Base-by-base conservation (phyloP, 1,284 basidiomycete genomes). In the Cutaneotrichosporon sp. region DNA sequence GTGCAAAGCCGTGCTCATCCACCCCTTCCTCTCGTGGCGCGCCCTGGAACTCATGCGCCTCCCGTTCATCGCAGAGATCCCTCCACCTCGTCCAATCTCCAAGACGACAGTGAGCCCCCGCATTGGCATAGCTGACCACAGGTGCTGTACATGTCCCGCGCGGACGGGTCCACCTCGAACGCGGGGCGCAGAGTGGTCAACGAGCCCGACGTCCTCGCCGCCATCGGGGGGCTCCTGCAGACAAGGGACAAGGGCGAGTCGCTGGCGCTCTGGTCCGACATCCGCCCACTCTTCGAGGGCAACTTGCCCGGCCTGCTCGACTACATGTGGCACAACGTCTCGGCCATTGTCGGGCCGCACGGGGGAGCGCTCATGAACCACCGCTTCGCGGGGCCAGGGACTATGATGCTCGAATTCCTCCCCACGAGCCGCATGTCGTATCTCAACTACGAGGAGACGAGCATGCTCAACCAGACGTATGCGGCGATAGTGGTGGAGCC, bases 391-490 rank as follows among this genome's bases (percentile, higher is more conserved):
- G 31, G 49, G 7, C 57, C 49, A 18, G 36, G 33, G 7, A 31
- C 36, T 20, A 29, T 53, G 13, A 29, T 59, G 22, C 24, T 59
- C 25, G 50, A 53, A 27, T 59, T 59, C n/a, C 22, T 59, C 10
- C 50, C 50, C 3, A 42, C 46, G 5, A 29, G 43, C 4, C 49
- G 47, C 1, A 11, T 51, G 25, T 9, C 20, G n/a, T 43, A 22
- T 24, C n/a, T 50, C 14, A 57, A 57, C 46, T 57, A 24, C 10
- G 56, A 57, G 38, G 56, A 57, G 29, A 31, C 18, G 24, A 50
- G 31, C 10, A 43, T 57, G 46, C 56, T 51, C 29, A 34, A 47
- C 29, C 54, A 97, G 29, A 56, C 54, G 20, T 56, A 56, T 46
- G 27, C 54, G 29, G 43, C 31, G 5, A 14, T 47, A n/a, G 27